Evolutionary conservation across 2,329 filamentous ascomycete species (phyloP), one percentile per base, ranked within the genome.

Genomic region (Macrophomina phaseolina): DNA sequence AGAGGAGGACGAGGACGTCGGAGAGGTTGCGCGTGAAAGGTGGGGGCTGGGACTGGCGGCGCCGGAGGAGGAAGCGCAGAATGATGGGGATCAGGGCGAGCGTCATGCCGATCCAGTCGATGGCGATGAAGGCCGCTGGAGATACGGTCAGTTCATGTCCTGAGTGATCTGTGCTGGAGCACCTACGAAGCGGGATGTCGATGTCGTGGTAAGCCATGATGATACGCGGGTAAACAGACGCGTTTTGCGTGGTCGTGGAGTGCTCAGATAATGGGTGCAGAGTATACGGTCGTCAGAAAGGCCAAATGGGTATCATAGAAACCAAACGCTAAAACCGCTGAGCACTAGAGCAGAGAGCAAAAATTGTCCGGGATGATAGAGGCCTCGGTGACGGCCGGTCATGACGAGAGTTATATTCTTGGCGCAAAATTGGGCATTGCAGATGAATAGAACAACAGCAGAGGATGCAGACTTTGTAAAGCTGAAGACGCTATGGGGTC

Each of bases 21-120:
- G 72, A 70, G 42, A 71, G 67, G 68, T 72, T 72, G n/a, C 58
- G 28, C 3, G 45, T 62, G 58, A 49, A 62, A n/a, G 58, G 32
- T 49, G 36, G 58, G 6, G 58, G 45, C 14, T 49, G 58, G 12
- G 69, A 67, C 14, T 69, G 72, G 18, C 71, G 69, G 0, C 64
- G 67, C 8, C 72, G 72, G 6, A 73, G 68, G 4, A 67, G 71
- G 58, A 75, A 51, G 30, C 73, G 73, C 23, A 74, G 66, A n/a
- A 73, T 52, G 53, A 74, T 75, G 12, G 72, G 73, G 53, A 75
- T 68, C n/a, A 74, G 65, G 28, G 73, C 71, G 14, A 75, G 51
- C 18, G 69, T 68, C 72, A 75, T 74, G 8, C 74, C 67, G 1
- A 71, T 61, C 73, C 73, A 74, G 67, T 74, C 73, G 3, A 75